A percentile compares a stretch with the other conserved stretches of the same genome.
phyloP scores from a whole-genome alignment of 2,329 filamentous ascomycete species.

The Talaromyces sp. region DNA sequence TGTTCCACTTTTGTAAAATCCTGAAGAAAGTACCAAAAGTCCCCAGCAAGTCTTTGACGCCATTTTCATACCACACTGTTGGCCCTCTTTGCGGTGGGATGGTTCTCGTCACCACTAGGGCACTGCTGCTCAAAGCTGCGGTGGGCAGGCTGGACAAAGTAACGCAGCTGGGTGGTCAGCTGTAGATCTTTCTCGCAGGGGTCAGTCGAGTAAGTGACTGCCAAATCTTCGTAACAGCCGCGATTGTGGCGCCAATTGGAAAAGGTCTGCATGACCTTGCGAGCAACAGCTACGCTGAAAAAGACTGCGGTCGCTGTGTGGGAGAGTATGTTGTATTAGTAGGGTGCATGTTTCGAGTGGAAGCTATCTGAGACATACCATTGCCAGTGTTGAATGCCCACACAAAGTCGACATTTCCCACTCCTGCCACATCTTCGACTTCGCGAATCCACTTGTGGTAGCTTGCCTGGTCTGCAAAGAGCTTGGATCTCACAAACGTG shows the following conservation, averaged over 20 bases:
- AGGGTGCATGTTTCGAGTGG: not conserved
- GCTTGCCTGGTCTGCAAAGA: slow-evolving; percentile 30
- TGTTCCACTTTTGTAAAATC: not conserved
- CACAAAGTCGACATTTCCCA: slow-evolving; percentile 33
- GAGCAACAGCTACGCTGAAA: slow-evolving; percentile 20
- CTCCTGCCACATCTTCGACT: slow-evolving; percentile 27
- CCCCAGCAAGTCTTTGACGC: not conserved
- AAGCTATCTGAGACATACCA: slow-evolving; percentile 24
- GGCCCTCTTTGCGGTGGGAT: slow-evolving; percentile 1
- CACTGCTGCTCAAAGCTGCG: slow-evolving; percentile 2
- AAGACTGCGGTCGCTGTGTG: slow-evolving; percentile 22
- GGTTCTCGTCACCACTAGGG: not conserved
- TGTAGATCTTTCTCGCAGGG: slow-evolving; percentile 31
- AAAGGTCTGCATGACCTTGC: slow-evolving; percentile 25
- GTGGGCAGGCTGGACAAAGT: slow-evolving; percentile 3
- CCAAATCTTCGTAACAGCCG: slow-evolving; percentile 21
- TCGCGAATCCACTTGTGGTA: slow-evolving; percentile 31
- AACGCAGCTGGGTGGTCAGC: slow-evolving; percentile 15
- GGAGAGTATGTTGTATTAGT: not conserved
- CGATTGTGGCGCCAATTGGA: slow-evolving; percentile 14
- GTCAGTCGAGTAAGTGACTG: slow-evolving; percentile 28
- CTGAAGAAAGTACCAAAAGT: not conserved
- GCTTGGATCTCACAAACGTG: slow-evolving; percentile 34
- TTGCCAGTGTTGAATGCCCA: slow-evolving; percentile 41
- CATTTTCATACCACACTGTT: not conserved